These are phyloP conservation scores for Fusarium sp. DNA, from an alignment of 2,329 filamentous ascomycete species.

Conservation along the genomic window DNA sequence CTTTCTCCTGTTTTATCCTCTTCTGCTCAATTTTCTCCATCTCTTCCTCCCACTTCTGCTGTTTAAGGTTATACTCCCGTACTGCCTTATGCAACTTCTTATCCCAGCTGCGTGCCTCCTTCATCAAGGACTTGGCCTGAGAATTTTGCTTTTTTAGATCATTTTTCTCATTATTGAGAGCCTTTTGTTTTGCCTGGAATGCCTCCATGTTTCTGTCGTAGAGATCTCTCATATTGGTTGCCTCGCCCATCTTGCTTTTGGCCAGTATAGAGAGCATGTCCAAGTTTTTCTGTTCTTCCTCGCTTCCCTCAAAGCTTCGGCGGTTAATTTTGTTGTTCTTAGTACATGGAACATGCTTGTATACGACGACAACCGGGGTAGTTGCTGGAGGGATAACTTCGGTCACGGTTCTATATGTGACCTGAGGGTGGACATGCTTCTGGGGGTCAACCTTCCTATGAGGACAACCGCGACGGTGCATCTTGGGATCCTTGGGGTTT, in stretches of 20 bases:
- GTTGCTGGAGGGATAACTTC: too few species aligned
- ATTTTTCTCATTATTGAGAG: neutral
- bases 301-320: neutral
- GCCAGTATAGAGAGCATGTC: neutral
- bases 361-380: too few species aligned
- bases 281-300: neutral
- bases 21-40: neutral
- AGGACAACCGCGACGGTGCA: neutral
- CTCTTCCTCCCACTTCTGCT: neutral
- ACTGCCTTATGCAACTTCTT: neutral
- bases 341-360: too few species aligned
- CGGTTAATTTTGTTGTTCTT: too few species aligned
- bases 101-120: neutral
- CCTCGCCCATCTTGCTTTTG: neutral
- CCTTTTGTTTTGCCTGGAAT: neutral
- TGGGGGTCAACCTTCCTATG: too few species aligned
- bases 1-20: neutral
- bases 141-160: neutral
- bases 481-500: neutral
- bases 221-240: neutral
- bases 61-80: neutral
- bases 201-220: neutral
- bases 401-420: too few species aligned
- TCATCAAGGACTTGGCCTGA: neutral
- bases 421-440: too few species aligned